Conservation (phyloP, 805 yeast species). For the Zygosaccharomyces bailii region DNA sequence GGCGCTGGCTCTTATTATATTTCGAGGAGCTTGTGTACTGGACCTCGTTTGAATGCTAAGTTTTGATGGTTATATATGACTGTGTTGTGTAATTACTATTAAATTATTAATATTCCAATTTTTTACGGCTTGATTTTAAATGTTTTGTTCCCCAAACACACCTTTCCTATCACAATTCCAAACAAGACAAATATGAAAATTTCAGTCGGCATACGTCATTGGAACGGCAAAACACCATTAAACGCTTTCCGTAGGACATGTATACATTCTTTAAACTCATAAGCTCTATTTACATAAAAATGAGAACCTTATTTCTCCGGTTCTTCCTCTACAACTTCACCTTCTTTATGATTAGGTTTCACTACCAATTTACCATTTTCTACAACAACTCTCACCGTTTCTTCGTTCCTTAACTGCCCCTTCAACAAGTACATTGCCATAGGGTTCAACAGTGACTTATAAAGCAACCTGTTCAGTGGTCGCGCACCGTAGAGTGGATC, state of each 20-base stretch:
- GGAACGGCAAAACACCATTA: too few species aligned
- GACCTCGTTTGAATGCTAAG: slow-evolving; percentile 28
- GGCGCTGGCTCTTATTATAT: slow-evolving; percentile 40
- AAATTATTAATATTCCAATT: too few species aligned
- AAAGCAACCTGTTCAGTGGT: slow-evolving; percentile 87
- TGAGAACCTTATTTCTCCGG: slow-evolving; percentile 15
- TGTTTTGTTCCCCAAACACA: too few species aligned
- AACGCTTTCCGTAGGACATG: too few species aligned
- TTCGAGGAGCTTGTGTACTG: slow-evolving; percentile 45
- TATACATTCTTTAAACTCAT: neutral
- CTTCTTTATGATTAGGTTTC: slow-evolving; percentile 44
- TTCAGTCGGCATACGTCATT: too few species aligned
- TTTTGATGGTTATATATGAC: neutral
- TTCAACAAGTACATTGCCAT: slow-evolving; percentile 75
- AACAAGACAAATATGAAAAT: too few species aligned
- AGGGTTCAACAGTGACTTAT: slow-evolving; percentile 80
- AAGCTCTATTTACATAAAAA: slow-evolving; percentile 1
- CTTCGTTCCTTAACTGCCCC: slow-evolving; percentile 67
- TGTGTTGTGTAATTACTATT: too few species aligned
- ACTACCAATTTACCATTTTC: slow-evolving; percentile 43
- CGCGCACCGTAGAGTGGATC: slow-evolving; percentile 94
- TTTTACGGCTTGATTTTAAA: too few species aligned
- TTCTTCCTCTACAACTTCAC: slow-evolving; percentile 27
- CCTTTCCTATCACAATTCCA: too few species aligned
- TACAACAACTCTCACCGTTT: slow-evolving; percentile 50